Conservation (phyloP, 2,329 filamentous ascomycete genomes). For the Aspergillus terreus region DNA sequence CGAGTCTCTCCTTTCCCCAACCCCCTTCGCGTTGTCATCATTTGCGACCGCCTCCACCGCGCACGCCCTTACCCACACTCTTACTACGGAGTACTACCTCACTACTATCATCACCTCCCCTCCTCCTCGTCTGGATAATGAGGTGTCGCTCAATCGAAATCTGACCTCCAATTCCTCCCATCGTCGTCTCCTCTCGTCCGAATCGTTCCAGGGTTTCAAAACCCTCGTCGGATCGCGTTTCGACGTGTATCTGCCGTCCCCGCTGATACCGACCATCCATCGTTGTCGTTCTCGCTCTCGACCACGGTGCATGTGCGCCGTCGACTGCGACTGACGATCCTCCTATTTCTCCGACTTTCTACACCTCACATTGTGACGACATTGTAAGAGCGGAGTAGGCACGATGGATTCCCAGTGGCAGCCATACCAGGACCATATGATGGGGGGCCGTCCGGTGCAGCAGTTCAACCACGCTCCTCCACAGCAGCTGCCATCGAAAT, state of each 20-base stretch:
- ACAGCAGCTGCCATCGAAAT: slow-evolving; percentile 48
- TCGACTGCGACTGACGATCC: slow-evolving; percentile 21
- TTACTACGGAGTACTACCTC: background rate
- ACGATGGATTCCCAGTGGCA: slow-evolving; percentile 63
- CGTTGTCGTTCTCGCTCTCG: slow-evolving; percentile 12
- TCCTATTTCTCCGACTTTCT: slow-evolving; percentile 9
- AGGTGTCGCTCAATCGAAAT: slow-evolving; percentile 15
- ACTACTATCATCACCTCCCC: slow-evolving; percentile 11
- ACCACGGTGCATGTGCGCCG: slow-evolving; percentile 29
- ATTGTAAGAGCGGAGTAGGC: slow-evolving; percentile 11
- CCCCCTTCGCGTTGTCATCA: slow-evolving; percentile 17
- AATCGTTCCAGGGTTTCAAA: slow-evolving; percentile 11
- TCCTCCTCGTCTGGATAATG: slow-evolving; percentile 21
- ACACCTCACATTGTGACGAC: slow-evolving; percentile 9
- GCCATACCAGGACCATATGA: slow-evolving; percentile 60
- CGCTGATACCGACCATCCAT: slow-evolving; percentile 19
- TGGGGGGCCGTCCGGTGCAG: slow-evolving; percentile 54
- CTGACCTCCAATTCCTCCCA: slow-evolving; percentile 20
- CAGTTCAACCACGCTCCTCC: slow-evolving; percentile 57
- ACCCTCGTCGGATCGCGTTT: slow-evolving; percentile 22
- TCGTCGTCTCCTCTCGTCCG: slow-evolving; percentile 15
- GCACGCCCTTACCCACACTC: slow-evolving; percentile 4
- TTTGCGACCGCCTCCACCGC: slow-evolving; percentile 19
- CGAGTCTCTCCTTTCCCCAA: slow-evolving; percentile 4
- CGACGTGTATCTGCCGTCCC: slow-evolving; percentile 25